These are phyloP conservation scores for Castanea mollissima DNA, from an alignment of 306 rosid species.

Conservation along the genomic window DNA sequence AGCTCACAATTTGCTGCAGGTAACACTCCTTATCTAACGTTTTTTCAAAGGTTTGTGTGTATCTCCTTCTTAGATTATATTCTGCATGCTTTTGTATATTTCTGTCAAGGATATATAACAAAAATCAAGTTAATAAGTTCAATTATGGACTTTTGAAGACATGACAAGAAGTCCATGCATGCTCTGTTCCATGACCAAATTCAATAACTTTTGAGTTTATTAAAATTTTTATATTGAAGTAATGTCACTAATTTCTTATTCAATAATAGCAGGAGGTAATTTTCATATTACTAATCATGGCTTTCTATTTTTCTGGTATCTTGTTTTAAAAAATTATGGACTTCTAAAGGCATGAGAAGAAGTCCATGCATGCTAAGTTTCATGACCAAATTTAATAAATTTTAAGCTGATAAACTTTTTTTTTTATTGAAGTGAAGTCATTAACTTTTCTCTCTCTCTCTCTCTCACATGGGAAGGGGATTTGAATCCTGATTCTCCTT, in stretches of 20 bases:
- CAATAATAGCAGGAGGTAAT: too few species aligned
- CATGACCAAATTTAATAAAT: background rate
- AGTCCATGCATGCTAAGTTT: slow-evolving; percentile 3
- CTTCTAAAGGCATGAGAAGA: background rate
- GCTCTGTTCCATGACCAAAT: background rate
- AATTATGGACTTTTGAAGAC: background rate
- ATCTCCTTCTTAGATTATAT: slow-evolving; percentile 19
- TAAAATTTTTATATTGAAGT: background rate
- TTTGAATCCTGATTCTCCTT: too few species aligned
- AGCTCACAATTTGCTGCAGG: slow-evolving; percentile 67
- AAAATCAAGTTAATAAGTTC: background rate
- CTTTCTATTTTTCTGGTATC: too few species aligned
- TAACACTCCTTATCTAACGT: slow-evolving; percentile 26
- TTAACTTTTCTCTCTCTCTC: background rate
- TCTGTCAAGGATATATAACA: slow-evolving; percentile 17
- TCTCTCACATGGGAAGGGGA: too few species aligned
- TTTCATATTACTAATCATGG: too few species aligned
- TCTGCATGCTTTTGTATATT: slow-evolving; percentile 10
- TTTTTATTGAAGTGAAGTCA: slow-evolving; percentile 17
- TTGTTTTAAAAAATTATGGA: too few species aligned
- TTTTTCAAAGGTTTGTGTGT: slow-evolving; percentile 1
- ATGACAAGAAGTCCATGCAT: background rate
- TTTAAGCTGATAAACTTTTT: slow-evolving; percentile 5
- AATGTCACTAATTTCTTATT: background rate
- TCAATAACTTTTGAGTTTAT: background rate